Base-by-base conservation (phyloP, 148 eudicot genomes). In the Pharnaceum exiguum region DNA sequence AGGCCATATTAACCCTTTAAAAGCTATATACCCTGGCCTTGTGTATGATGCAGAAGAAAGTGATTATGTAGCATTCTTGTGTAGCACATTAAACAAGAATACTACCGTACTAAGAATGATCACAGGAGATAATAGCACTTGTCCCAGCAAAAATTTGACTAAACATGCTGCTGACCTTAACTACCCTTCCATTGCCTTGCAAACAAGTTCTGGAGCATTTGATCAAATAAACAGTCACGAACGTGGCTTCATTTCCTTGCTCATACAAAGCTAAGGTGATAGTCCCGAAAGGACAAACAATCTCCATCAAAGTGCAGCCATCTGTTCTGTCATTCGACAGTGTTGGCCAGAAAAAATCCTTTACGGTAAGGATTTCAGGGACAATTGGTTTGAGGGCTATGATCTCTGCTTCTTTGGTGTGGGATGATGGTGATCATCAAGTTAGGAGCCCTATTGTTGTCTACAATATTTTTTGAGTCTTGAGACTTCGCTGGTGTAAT, bases 361-460 rank as follows among this genome's bases (percentile, higher is more conserved):
- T 54, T 38, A 50, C n/a, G 3, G 68, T 74, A 3, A 63, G 36
- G 4, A 63, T 77, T 19, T 21, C 9, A 1, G 79, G 78, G 22
- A 50, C 17, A 13, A 35, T 66, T 46, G 56, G 62, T 0, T 19
- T 62, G 25, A 62, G 65, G 17, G 63, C 29, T 1, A 8, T 63
- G n/a, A 7, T 65, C 19, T 78, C 78, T 5, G 76, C 64, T 44
- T 70, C 78, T 26, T 58, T 78, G 51, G 68, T 67, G 48, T 78
- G 82, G 82, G 71, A 74, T 67, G 76, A 78, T 63, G 73, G 76
- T 12, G 46, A 50, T 0, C 75, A 78, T 70, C 73, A 66, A 55
- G 82, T 78, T 40, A 70, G 75, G 65, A 74, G 78, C 39, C 82
- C 82, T 22, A 70, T 78, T 43, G 76, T 78, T 47, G 73, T 71